Evolutionary conservation across 169 alveolate genomes (phyloP).

Genomic region (Cryptosporidium xiaoi): DNA sequence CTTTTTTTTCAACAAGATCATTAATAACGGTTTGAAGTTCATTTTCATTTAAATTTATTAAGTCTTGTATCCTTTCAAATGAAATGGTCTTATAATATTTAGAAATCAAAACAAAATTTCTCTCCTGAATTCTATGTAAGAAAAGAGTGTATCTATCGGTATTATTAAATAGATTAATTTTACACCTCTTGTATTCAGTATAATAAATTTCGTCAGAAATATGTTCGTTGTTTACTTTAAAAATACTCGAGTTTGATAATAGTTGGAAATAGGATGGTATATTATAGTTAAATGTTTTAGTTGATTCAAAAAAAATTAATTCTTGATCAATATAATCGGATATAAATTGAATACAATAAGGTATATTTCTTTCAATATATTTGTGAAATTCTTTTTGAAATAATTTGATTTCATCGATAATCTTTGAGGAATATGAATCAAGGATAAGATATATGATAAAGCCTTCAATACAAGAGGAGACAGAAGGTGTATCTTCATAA

Average conservation of each 20-base stretch:
- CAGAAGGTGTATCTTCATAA: constrained; percentile 6
- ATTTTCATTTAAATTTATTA: constrained; percentile 38
- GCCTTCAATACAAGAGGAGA: constrained; percentile 54
- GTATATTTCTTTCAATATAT: constrained; percentile 38
- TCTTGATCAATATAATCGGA: constrained; percentile 45
- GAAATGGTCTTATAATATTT: constrained; percentile 49
- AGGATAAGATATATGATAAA: constrained; percentile 45
- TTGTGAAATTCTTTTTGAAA: constrained; percentile 32
- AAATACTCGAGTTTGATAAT: constrained; percentile 18
- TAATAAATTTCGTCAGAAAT: constrained; percentile 14
- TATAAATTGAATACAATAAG: constrained; percentile 9
- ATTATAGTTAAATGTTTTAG: constrained; percentile 57
- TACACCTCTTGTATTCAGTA: constrained; percentile 60
- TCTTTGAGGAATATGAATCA: constrained; percentile 34
- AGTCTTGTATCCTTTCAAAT: constrained; percentile 56
- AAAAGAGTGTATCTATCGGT: constrained; percentile 42
- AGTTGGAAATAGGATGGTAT: constrained; percentile 38
- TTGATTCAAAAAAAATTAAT: constrained; percentile 37
- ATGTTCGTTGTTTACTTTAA: not conserved
- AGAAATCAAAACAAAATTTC: constrained; percentile 40
- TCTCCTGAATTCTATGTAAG: constrained; percentile 64
- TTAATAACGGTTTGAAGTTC: constrained; percentile 56
- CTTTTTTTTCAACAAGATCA: constrained; percentile 33
- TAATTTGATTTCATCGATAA: constrained; percentile 1
- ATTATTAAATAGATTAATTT: constrained; percentile 26